These are phyloP conservation scores for Paramecium caudatum DNA, from an alignment of 73 alveolate species.

Conservation along the genomic window DNA sequence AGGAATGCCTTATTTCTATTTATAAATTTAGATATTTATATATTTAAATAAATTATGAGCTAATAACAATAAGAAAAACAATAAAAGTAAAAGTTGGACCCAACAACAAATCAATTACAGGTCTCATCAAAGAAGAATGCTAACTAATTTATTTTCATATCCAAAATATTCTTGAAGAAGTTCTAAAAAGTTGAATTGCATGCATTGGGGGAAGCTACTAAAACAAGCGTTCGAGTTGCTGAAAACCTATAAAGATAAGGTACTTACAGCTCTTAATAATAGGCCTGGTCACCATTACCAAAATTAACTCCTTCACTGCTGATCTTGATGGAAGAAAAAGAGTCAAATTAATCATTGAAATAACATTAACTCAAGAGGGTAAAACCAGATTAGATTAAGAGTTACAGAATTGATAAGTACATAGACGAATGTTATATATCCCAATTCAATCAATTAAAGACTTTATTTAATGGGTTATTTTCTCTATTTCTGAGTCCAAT, in stretches of 20 bases:
- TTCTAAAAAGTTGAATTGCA: constrained; percentile 55
- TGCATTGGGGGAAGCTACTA: constrained; percentile 68
- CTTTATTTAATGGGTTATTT: constrained; percentile 46
- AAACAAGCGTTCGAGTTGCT: constrained; percentile 62
- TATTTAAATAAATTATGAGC: not conserved
- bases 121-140: constrained; percentile 62
- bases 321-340: constrained; percentile 69
- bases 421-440: too few species aligned
- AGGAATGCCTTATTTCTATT: too few species aligned
- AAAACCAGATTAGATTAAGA: constrained; percentile 55
- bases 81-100: constrained; percentile 45
- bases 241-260: constrained; percentile 68
- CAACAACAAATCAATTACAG: constrained; percentile 6
- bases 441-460: constrained; percentile 61
- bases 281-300: constrained; percentile 55
- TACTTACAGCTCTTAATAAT: not conserved
- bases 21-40: too few species aligned
- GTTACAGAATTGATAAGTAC: constrained; percentile 8
- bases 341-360: constrained; percentile 41
- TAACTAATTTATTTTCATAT: constrained; percentile 48
- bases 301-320: constrained; percentile 64
- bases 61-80: not conserved
- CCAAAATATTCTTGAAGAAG: constrained; percentile 67
- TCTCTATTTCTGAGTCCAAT: constrained; percentile 66
- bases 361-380: constrained; percentile 49